Conservation (phyloP, 495 filamentous ascomycete species). For the Penicillium bovifimosum region DNA sequence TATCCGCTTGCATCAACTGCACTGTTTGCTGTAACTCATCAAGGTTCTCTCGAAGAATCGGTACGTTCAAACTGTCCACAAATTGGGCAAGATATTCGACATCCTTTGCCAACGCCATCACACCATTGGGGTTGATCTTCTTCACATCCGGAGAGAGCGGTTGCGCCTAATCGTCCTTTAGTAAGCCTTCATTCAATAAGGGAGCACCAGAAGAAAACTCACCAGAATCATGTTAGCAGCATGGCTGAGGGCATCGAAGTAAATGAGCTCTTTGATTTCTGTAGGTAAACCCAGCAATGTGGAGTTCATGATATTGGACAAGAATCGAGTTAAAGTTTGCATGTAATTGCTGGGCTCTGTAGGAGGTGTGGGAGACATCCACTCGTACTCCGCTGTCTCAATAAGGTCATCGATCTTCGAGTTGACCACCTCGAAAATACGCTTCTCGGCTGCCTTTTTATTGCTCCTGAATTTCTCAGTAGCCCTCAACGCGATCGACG, state of each 20-base stretch:
- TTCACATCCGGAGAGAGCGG: conserved; percentile 74
- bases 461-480: conserved; percentile 81
- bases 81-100: conserved; percentile 78
- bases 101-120: conserved; percentile 73
- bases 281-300: conserved; percentile 84
- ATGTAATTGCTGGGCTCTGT: conserved; percentile 85
- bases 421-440: conserved; percentile 97
- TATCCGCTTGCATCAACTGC: conserved; percentile 77
- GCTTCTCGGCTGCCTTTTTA: conserved; percentile 93
- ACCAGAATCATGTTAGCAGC: conserved; percentile 82
- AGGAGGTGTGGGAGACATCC: conserved; percentile 63
- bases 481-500: conserved; percentile 67
- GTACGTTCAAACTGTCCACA: conserved; percentile 73
- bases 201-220: conserved; percentile 12
- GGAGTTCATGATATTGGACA: conserved; percentile 95
- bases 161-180: conserved; percentile 51
- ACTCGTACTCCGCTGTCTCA: conserved; percentile 95
- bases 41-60: conserved; percentile 75
- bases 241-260: conserved; percentile 92
- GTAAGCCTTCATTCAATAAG: neutral
- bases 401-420: conserved; percentile 98
- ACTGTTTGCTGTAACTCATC: conserved; percentile 93
- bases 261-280: conserved; percentile 95
- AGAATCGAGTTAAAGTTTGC: conserved; percentile 82
- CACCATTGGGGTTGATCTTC: conserved; percentile 81